phyloP scores from a whole-genome alignment of 495 filamentous ascomycete genomes.

The Daldinia decipiens region DNA sequence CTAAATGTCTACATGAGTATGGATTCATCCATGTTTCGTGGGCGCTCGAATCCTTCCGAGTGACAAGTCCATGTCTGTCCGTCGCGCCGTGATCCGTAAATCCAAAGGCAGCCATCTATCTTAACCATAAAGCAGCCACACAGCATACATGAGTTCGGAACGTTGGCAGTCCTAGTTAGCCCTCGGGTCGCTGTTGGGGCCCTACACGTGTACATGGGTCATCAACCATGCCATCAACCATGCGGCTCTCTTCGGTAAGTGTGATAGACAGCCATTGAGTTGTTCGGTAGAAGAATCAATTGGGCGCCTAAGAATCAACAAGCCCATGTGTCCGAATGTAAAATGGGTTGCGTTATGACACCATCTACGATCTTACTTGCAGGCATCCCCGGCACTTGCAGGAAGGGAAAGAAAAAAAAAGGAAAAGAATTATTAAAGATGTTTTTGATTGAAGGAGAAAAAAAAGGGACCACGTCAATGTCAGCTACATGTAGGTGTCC shows the following conservation, averaged over 20 bases:
- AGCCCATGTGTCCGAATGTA: conserved; percentile 27
- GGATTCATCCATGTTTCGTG: conserved; percentile 20
- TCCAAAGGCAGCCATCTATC: conserved; percentile 21
- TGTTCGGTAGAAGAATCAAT: conserved; percentile 21
- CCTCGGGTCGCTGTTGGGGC: conserved; percentile 24
- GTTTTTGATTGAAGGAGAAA: background rate
- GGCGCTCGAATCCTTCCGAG: conserved; percentile 13
- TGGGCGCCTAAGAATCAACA: conserved; percentile 31
- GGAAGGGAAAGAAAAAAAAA: background rate
- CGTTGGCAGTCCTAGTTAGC: conserved; percentile 12
- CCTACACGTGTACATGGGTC: conserved; percentile 37
- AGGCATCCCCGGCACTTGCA: conserved; percentile 29
- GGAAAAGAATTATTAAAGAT: background rate
- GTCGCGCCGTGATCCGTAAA: background rate
- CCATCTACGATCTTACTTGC: conserved; percentile 32
- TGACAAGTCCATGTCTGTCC: conserved; percentile 5
- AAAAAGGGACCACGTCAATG: conserved; percentile 6
- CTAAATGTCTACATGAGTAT: conserved; percentile 9
- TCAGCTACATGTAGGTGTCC: conserved; percentile 28
- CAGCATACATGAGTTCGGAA: conserved; percentile 3
- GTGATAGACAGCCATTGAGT: conserved; percentile 1
- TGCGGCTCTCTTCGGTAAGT: conserved; percentile 40
- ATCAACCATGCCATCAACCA: conserved; percentile 8
- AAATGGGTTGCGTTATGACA: conserved; percentile 28
- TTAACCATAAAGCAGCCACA: conserved; percentile 15